phyloP scores from a whole-genome alignment of 495 filamentous ascomycete genomes.

The Tuber aestivum region DNA sequence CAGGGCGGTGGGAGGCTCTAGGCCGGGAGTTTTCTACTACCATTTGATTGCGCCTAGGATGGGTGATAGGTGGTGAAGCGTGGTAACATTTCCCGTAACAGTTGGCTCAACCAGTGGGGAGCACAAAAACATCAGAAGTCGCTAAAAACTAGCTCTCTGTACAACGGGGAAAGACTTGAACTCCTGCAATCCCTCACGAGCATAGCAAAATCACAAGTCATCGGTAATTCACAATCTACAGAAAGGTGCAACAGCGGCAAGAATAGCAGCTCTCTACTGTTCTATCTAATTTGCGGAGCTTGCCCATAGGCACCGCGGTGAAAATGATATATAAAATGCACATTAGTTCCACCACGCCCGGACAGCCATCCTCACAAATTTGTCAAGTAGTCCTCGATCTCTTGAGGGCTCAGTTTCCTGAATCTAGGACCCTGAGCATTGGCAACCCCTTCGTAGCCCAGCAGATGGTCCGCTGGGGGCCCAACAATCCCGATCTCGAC shows the following conservation, averaged over 20 bases:
- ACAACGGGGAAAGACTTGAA: not conserved
- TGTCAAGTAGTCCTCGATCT: constrained; percentile 98
- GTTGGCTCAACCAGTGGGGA: not conserved
- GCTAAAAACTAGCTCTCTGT: not conserved
- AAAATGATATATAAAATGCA: not conserved
- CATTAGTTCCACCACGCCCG: not conserved
- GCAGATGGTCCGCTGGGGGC: constrained; percentile 81
- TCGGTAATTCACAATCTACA: not conserved
- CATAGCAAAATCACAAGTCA: not conserved
- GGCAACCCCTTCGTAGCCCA: constrained; percentile 89
- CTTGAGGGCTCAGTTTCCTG: constrained; percentile 89
- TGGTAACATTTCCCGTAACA: not conserved
- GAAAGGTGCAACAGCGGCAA: not conserved
- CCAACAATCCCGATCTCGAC: constrained; percentile 99
- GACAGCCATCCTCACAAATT: constrained; percentile 60
- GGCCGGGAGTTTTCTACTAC: not conserved
- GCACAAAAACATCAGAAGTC: not conserved
- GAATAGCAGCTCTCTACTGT: not conserved
- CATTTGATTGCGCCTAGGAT: not conserved
- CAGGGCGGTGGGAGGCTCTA: not conserved
- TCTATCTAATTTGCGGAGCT: not conserved
- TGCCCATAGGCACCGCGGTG: not conserved
- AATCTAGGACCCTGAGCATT: constrained; percentile 86
- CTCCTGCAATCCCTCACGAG: not conserved
- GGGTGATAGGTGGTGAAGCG: not conserved